A percentile compares a stretch with the other conserved stretches of the same genome.
phyloP scores from a whole-genome alignment of 495 filamentous ascomycete genomes.

The Xylaria flabelliformis region DNA sequence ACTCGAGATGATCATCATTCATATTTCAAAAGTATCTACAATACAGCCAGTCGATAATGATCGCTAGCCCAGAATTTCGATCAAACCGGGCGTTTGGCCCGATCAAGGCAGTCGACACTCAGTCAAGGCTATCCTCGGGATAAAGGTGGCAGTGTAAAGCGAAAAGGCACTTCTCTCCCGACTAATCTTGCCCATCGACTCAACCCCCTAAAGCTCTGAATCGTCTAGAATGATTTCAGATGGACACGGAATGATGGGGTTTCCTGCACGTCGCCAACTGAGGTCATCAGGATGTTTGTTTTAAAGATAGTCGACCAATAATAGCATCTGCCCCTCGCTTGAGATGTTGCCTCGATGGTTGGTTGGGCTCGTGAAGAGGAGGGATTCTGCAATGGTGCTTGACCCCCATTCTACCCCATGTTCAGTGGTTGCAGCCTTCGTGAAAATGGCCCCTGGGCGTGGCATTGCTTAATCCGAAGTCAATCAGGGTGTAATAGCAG shows the following conservation, averaged over 20 bases:
- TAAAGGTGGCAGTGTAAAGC: constrained; percentile 8
- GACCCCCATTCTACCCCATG: constrained; percentile 24
- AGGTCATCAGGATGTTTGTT: constrained; percentile 17
- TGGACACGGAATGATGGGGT: constrained; percentile 1
- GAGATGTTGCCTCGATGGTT: constrained; percentile 8
- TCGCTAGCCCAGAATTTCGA: not conserved
- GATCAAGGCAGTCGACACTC: constrained; percentile 8
- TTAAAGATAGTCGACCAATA: constrained; percentile 3
- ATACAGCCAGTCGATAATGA: constrained; percentile 10
- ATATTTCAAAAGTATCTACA: not conserved
- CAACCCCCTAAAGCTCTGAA: not conserved
- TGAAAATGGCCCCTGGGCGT: constrained; percentile 14
- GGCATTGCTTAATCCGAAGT: constrained; percentile 21
- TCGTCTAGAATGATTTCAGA: constrained; percentile 5
- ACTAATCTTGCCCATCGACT: not conserved
- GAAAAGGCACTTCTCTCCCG: not conserved
- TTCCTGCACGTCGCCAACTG: constrained; percentile 20
- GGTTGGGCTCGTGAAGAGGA: constrained; percentile 17
- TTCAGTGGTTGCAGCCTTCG: constrained; percentile 18
- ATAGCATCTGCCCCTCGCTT: constrained; percentile 1
- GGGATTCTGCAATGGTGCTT: constrained; percentile 15
- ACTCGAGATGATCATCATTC: not conserved
- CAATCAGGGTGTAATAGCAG: constrained; percentile 7
- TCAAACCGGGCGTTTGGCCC: not conserved
- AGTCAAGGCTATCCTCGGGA: constrained; percentile 7